Base-by-base conservation (phyloP, 2,329 filamentous ascomycete species). In the Calonectria pteridis region DNA sequence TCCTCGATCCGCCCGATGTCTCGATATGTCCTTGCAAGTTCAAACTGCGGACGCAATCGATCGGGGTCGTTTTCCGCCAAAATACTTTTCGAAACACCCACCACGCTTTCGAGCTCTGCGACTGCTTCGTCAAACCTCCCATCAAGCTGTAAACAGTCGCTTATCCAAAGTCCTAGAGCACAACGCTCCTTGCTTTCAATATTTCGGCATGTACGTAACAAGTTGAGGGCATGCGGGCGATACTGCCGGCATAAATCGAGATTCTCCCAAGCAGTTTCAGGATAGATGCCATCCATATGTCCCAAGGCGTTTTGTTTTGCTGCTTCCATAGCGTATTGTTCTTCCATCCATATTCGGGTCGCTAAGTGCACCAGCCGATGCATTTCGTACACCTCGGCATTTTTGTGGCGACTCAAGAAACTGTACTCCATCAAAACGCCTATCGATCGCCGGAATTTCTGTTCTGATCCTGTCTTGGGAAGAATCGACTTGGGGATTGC, bases 301-400 rank as follows among this genome's bases (percentile, higher is more conserved):
- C 29, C 20, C 16, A 69, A 23, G 13, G 23, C 53, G 7, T 37
- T 26, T 14, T 35, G 10, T 2, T 2, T n/a, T 5, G 18, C 31
- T 31, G 2, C 4, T 20, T 3, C 1, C 1, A 10, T 5, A 11
- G 3, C 0, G 2, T 20, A 40, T 14, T 68, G 53, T 1, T 55
- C 37, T 40, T 75, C 16, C 13, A 29, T 46, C 83, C 83, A 85
- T 3, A 79, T 65, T 29, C 76, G 65, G 2, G 76, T 80, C 2
- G 83, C 82, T 40, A 82, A n/a, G 40, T 86, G 84, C 0, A 86
- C 84, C 0, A 86, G 75, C 10, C 81, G 76, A 66, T 86, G 84
- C 81, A 86, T 85, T 50, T 85, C 83, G 58, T 80, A 84, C 0
- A 80, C 73, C 0, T 83, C 71, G 2, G 64, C 69, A 3, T 77